Conservation (phyloP, 2,329 filamentous ascomycete species). For the Ilyonectria destructans region DNA sequence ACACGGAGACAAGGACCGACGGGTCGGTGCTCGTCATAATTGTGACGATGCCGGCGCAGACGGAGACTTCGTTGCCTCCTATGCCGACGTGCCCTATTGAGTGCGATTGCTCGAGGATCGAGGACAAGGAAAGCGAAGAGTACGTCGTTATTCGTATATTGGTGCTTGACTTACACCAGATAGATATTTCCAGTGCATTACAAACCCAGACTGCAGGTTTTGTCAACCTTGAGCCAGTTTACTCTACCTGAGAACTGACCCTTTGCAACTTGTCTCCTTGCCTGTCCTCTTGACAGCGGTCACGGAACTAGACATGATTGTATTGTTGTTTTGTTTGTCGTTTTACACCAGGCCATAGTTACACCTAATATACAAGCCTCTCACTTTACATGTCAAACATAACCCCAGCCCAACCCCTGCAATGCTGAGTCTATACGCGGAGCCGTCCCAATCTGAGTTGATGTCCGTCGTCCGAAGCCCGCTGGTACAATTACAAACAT, state of each 20-base stretch:
- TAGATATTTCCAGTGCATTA: conserved; percentile 56
- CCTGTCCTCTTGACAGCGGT: too few relatives aligned
- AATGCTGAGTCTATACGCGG: conserved; percentile 43
- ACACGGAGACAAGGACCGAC: conserved; percentile 41
- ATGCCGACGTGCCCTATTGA: conserved; percentile 33
- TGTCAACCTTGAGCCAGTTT: conserved; percentile 25
- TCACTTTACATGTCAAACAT: conserved; percentile 29
- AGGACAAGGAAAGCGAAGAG: conserved; percentile 47
- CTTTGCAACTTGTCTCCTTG: too few relatives aligned
- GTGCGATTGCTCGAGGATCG: conserved; percentile 50
- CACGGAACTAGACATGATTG: neutral
- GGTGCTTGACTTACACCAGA: conserved; percentile 8
- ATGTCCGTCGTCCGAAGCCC: conserved; percentile 30
- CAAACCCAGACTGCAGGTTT: conserved; percentile 50
- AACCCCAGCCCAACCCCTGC: conserved; percentile 22
- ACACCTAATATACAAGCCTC: conserved; percentile 37
- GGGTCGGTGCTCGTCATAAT: conserved; percentile 41
- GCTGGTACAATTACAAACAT: conserved; percentile 48
- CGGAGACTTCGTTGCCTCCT: conserved; percentile 9
- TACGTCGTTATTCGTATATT: conserved; percentile 26
- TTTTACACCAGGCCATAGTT: conserved; percentile 33
- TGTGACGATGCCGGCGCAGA: conserved; percentile 35
- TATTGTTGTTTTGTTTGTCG: conserved; percentile 12
- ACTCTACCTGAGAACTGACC: neutral
- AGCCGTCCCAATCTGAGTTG: conserved; percentile 29